Base-by-base conservation (phyloP, 2,329 filamentous ascomycete genomes). In the Neobulgaria alba region DNA sequence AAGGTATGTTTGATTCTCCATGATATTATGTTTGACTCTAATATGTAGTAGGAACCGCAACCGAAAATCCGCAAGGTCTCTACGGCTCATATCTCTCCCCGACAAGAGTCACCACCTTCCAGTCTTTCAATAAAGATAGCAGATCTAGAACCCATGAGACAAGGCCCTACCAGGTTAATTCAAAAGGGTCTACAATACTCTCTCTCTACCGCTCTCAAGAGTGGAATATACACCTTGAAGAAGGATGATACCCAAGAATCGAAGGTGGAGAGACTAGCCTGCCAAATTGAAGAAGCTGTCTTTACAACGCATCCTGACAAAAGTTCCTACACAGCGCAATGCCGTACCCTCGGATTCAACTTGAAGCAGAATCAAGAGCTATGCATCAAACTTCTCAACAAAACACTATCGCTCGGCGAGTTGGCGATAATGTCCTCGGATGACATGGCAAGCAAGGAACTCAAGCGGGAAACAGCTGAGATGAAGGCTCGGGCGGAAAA, bases 401-500 rank as follows among this genome's bases (percentile, higher is more conserved):
- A 78, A 38, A 77, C 72, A 21, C 67, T 95, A 26, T 77, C 80
- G 5, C 78, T 90, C 0, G 69, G 81, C n/a, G 77, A 78, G 42
- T 71, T 98, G 33, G 85, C 86, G n/a, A 75, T 76, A 38, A 95
- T 98, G 92, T 81, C 78, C 10, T 77, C 84, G 1, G 85, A 92
- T 57, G 86, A 95, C 57, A 85, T 98, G 71, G 88, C 88, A 2
- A 94, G 85, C 42, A 85, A 93, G 50, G 89, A 96, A 60, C 73
- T 89, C 57, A 87, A 95, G 60, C 73, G 73, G 19, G 76, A 87
- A 59, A 82, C 77, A 17, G 83, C 83, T 12, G 77, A 81, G 53
- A 79, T 90, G 71, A 83, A 84, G 61, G 83, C 85, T 37, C 75
- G 78, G 46, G 78, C 79, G 0, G 85, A 92, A 57, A 85, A 88